Conservation (phyloP, 1,139 yeast genomes). For the Debaryomyces udenii region DNA sequence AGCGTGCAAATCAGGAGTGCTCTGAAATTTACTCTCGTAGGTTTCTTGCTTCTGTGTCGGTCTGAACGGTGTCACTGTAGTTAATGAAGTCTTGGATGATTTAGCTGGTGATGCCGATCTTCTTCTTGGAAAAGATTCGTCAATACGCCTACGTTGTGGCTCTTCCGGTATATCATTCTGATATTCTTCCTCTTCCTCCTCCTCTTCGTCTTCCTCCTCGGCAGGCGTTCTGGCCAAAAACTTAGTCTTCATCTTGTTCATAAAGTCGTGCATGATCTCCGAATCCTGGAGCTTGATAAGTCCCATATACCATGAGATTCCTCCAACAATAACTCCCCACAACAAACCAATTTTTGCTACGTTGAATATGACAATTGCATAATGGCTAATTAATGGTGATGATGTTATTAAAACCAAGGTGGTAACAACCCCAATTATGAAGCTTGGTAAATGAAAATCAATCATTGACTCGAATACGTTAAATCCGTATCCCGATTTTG, state of each 20-base stretch:
- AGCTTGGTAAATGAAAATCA: conserved; percentile 36
- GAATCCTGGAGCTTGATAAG: conserved; percentile 28
- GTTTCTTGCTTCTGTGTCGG: conserved; percentile 15
- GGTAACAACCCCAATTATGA: conserved; percentile 31
- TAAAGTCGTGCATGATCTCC: conserved; percentile 14
- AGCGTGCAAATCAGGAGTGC: conserved; percentile 21
- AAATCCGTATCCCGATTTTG: not conserved
- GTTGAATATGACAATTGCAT: conserved; percentile 22
- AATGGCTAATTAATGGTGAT: conserved; percentile 26
- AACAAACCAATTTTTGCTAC: conserved; percentile 27
- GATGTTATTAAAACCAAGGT: conserved; percentile 24
- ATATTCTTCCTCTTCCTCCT: not conserved
- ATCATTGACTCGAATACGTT: conserved; percentile 6
- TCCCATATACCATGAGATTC: conserved; percentile 36
- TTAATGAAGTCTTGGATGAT: conserved; percentile 21
- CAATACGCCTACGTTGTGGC: not conserved
- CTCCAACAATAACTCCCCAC: conserved; percentile 32
- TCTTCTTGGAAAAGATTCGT: conserved; percentile 4
- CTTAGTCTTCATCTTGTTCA: conserved; percentile 13
- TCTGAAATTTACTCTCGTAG: conserved; percentile 13
- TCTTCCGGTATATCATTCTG: not conserved
- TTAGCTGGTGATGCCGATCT: conserved; percentile 16
- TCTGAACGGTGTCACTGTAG: conserved; percentile 30
- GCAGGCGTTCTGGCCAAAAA: conserved; percentile 12
- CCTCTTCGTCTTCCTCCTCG: conserved; percentile 11